Percentiles rank a stretch among this genome's conserved stretches.
These are phyloP conservation scores for Aphanomyces stellatus DNA, from an alignment of 352 stramenopile genomes.

Conservation along the genomic window DNA sequence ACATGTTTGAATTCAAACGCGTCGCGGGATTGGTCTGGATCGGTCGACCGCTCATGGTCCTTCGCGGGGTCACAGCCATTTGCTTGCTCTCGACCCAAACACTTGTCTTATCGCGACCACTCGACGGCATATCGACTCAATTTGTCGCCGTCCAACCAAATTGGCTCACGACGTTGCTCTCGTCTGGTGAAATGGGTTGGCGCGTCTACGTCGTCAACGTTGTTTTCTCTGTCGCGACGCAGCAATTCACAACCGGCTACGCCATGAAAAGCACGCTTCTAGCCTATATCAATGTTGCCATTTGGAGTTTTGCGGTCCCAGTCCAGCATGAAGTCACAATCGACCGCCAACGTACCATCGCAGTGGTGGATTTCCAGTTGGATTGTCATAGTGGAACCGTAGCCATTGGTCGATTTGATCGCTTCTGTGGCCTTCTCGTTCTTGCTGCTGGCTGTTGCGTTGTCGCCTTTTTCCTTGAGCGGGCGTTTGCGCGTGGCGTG, in stretches of 20 bases:
- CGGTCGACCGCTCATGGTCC: neutral
- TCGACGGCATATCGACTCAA: neutral
- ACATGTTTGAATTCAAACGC: neutral
- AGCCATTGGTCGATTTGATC: neutral
- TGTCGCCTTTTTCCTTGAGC: no score
- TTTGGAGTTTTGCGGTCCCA: neutral
- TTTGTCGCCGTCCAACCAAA: neutral
- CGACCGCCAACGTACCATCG: neutral
- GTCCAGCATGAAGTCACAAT: neutral
- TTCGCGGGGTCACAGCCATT: neutral
- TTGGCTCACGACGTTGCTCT: neutral
- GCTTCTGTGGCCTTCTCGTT: neutral
- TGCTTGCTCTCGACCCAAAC: neutral
- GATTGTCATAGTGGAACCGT: neutral
- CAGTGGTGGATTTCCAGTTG: neutral
- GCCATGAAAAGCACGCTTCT: neutral
- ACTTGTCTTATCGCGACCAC: neutral
- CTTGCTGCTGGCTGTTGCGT: neutral
- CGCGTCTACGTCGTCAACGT: constrained; percentile 14
- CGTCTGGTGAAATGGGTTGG: constrained; percentile 3
- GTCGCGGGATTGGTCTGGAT: neutral
- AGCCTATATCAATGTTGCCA: neutral
- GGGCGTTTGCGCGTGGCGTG: no score
- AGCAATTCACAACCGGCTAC: neutral
- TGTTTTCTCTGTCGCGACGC: neutral